These are phyloP conservation scores for Pichia pseudocactophila DNA, from an alignment of 805 yeast genomes.

Conservation along the genomic window DNA sequence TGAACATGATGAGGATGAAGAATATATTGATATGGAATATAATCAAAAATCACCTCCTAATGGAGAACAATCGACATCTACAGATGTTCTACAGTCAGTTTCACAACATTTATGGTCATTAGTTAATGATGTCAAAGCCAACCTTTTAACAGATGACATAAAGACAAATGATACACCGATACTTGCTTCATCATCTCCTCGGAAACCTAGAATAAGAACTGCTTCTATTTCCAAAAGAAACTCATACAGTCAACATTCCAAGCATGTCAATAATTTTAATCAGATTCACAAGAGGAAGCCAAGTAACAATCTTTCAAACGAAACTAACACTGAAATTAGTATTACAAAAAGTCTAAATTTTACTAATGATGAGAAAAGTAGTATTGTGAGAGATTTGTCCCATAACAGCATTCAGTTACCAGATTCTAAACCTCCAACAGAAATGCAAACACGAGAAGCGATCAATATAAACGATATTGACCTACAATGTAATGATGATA, in stretches of 20 bases:
- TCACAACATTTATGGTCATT: constrained; percentile 41
- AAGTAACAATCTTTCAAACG: not conserved
- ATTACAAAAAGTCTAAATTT: not conserved
- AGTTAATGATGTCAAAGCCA: constrained; percentile 38
- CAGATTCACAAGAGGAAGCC: constrained; percentile 11
- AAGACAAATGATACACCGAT: constrained; percentile 8
- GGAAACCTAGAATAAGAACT: constrained; percentile 13
- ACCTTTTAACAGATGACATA: constrained; percentile 19
- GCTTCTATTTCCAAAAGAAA: constrained; percentile 25
- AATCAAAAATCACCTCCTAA: constrained; percentile 20
- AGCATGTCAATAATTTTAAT: not conserved
- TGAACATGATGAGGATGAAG: constrained; percentile 7
- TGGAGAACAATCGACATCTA: constrained; percentile 10
- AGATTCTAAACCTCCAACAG: not conserved
- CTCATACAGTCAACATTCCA: constrained; percentile 21
- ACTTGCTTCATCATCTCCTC: not conserved
- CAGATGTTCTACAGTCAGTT: constrained; percentile 30
- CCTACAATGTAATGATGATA: constrained; percentile 20
- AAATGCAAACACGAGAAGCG: constrained; percentile 1
- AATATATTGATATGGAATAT: constrained; percentile 3
- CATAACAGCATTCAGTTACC: not conserved
- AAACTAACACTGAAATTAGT: not conserved
- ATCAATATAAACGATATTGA: constrained; percentile 16
- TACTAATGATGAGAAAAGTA: not conserved
- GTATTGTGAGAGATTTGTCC: not conserved